These are phyloP conservation scores for Eragrostis curvula DNA, from an alignment of 176 grass and related monocot genomes.

Conservation along the genomic window DNA sequence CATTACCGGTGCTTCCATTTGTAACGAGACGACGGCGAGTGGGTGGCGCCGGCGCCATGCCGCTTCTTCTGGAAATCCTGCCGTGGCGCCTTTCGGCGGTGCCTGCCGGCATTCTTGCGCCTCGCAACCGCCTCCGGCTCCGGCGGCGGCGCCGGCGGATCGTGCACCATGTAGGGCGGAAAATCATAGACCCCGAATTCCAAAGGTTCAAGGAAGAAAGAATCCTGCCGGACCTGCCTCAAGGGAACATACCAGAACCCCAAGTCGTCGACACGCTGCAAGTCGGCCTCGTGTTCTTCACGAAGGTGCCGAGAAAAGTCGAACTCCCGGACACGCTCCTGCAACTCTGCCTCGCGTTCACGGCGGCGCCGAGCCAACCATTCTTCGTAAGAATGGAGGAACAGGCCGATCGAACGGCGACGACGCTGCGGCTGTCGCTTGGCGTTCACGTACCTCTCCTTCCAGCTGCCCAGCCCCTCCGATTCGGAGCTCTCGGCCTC, in stretches of 20 bases:
- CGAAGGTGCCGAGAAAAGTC: no score
- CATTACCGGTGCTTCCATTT: not conserved
- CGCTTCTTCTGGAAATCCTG: not conserved
- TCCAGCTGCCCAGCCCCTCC: not conserved
- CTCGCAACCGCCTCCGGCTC: not conserved
- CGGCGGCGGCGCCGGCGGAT: not conserved
- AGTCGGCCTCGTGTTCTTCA: no score
- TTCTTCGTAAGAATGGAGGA: not conserved
- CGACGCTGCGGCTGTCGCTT: no score
- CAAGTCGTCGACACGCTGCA: no score
- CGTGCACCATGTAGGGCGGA: not conserved
- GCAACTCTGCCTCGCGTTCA: not conserved
- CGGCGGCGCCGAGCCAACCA: not conserved
- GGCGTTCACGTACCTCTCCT: not conserved
- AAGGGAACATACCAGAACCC: no score
- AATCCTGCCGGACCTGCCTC: no score
- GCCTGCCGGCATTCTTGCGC: not conserved
- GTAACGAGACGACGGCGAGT: not conserved
- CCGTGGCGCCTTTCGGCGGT: no score
- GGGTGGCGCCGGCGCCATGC: not conserved
- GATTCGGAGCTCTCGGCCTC: not conserved
- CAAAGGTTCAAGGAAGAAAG: no score
- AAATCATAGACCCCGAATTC: not conserved
- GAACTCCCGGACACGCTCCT: not conserved
- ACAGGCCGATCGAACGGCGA: no score